These are phyloP conservation scores for Pichia scutulata DNA, from an alignment of 805 yeast species.

Conservation along the genomic window DNA sequence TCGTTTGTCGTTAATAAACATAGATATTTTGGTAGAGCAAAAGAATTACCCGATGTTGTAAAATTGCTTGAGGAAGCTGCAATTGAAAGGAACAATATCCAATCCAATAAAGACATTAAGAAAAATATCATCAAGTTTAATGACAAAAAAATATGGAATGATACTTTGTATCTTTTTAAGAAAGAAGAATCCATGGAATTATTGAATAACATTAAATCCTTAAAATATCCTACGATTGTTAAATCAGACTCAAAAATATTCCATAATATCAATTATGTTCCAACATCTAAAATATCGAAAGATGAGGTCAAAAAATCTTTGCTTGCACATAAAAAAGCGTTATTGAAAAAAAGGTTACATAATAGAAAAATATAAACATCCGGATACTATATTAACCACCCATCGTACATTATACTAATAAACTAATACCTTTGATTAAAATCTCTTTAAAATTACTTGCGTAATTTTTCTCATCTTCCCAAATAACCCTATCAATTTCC, in stretches of 20 bases:
- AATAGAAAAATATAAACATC: not conserved
- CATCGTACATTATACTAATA: conserved; percentile 13
- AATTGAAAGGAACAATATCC: conserved; percentile 11
- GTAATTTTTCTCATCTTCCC: conserved; percentile 61
- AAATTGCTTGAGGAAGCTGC: conserved; percentile 33
- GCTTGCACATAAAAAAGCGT: not conserved
- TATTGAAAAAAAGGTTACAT: not conserved
- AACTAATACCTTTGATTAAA: conserved; percentile 17
- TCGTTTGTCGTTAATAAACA: conserved; percentile 15
- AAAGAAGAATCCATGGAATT: not conserved
- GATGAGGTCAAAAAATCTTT: not conserved
- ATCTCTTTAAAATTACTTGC: conserved; percentile 28
- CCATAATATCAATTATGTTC: not conserved
- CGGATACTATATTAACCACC: not conserved
- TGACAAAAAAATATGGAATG: not conserved
- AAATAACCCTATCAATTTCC: conserved; percentile 70
- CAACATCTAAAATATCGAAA: not conserved
- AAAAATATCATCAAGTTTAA: not conserved
- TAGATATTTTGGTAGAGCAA: conserved; percentile 77
- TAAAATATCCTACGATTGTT: not conserved
- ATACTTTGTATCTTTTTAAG: not conserved
- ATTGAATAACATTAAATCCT: not conserved
- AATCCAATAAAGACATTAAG: not conserved
- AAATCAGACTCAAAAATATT: not conserved
- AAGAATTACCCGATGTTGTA: conserved; percentile 67